phyloP scores from a whole-genome alignment of 345 rosid genomes.

The Reutealis trisperma region DNA sequence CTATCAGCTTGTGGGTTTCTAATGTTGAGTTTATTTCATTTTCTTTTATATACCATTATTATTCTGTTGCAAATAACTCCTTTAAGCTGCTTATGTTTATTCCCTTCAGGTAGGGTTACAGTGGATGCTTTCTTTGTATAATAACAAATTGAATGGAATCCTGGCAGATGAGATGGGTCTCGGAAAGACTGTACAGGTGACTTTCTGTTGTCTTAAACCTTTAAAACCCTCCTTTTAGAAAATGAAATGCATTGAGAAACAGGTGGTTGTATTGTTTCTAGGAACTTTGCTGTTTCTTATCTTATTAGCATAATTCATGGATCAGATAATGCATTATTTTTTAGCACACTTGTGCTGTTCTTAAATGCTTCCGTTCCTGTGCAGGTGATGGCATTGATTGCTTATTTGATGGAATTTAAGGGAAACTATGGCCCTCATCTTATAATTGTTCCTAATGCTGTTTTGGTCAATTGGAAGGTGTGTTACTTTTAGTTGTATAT shows the following conservation, averaged over 20 bases:
- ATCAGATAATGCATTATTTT: conserved; percentile 1
- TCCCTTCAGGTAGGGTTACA: conserved; percentile 88
- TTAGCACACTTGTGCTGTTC: conserved; percentile 6
- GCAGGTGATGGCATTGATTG: conserved; percentile 99
- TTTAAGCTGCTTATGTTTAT: conserved; percentile 16
- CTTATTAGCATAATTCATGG: background rate
- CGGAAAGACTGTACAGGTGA: conserved; percentile 99
- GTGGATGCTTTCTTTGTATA: conserved; percentile 99
- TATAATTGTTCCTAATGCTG: conserved; percentile 99
- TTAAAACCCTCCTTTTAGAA: background rate
- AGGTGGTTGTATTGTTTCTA: background rate
- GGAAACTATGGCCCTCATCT: conserved; percentile 99
- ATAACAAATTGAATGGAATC: conserved; percentile 97
- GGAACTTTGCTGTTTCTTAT: background rate
- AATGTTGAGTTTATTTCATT: conserved; percentile 15
- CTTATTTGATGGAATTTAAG: conserved; percentile 98
- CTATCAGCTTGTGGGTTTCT: conserved; percentile 91
- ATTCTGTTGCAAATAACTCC: background rate
- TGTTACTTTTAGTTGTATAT: conserved; percentile 26
- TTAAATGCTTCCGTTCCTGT: conserved; percentile 26
- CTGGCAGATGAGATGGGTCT: conserved; percentile 99
- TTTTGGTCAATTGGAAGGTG: conserved; percentile 99
- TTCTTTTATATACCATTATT: conserved; percentile 11
- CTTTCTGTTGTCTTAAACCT: conserved; percentile 3
- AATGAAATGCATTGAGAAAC: background rate